These are phyloP conservation scores for Apiospora hydei DNA, from an alignment of 2,329 filamentous ascomycete species.

Conservation along the genomic window DNA sequence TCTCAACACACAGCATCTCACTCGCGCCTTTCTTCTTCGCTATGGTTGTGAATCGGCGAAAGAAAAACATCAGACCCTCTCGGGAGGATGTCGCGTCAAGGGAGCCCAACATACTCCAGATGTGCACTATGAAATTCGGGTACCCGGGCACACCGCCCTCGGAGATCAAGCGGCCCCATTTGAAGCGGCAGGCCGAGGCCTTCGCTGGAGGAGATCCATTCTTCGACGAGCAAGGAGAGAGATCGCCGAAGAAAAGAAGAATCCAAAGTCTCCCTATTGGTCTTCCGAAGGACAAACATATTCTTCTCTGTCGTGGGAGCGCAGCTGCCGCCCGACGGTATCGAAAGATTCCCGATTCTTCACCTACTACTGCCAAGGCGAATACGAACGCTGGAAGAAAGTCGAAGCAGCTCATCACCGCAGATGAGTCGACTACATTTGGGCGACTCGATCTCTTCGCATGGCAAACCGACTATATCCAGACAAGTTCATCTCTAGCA, in stretches of 20 bases:
- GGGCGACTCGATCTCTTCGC: neutral
- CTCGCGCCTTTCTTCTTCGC: neutral
- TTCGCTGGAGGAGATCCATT: neutral
- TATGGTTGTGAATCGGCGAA: neutral
- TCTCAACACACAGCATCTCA: too few relatives aligned
- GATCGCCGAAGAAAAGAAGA: neutral
- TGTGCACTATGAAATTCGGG: neutral
- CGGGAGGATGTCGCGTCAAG: neutral
- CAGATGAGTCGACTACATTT: neutral
- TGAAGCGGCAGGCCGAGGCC: neutral
- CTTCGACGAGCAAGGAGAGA: neutral
- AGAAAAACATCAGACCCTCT: neutral
- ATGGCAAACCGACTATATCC: neutral
- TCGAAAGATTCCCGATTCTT: neutral
- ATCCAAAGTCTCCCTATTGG: neutral
- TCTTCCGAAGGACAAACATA: neutral
- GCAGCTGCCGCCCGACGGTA: neutral
- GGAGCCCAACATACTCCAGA: conserved; percentile 1
- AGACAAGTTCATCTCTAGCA: neutral
- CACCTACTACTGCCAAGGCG: neutral
- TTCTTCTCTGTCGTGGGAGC: neutral
- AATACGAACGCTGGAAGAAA: neutral
- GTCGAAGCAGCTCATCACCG: conserved; percentile 4
- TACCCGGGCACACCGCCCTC: neutral
- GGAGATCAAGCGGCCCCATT: neutral